Evolutionary conservation across 2,329 filamentous ascomycete species (phyloP).

Genomic region (Fusarium mexicanum): DNA sequence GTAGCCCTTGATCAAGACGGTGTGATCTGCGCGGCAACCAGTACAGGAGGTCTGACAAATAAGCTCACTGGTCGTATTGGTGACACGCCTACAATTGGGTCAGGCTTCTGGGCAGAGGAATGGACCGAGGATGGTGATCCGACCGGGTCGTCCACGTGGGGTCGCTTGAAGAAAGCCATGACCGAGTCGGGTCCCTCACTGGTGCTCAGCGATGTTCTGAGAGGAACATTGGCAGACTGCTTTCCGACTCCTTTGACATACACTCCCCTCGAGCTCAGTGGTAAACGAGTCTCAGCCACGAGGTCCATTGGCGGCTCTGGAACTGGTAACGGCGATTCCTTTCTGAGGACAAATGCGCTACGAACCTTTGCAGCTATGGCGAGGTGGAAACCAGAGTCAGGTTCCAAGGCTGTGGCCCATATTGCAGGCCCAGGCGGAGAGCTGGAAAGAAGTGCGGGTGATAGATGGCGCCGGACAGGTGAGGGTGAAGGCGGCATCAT

Average conservation of each 20-base stretch:
- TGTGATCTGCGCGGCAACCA: slow-evolving; percentile 74
- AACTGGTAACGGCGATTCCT: slow-evolving; percentile 90
- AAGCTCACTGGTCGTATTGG: slow-evolving; percentile 87
- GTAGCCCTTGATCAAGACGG: slow-evolving; percentile 83
- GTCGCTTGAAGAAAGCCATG: slow-evolving; percentile 18
- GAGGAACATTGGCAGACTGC: slow-evolving; percentile 66
- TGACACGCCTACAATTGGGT: slow-evolving; percentile 84
- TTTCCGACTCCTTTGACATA: slow-evolving; percentile 61
- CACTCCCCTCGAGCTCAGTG: slow-evolving; percentile 41
- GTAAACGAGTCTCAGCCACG: slow-evolving; percentile 27
- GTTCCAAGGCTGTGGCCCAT: slow-evolving; percentile 67
- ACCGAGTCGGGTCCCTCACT: slow-evolving; percentile 16
- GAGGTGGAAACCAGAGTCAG: slow-evolving; percentile 65
- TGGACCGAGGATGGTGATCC: slow-evolving; percentile 67
- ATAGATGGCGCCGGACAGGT: slow-evolving; percentile 76
- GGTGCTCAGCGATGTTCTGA: slow-evolving; percentile 51
- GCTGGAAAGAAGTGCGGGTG: slow-evolving; percentile 77
- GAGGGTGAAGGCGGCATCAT: slow-evolving; percentile 90
- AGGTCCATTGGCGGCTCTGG: slow-evolving; percentile 72
- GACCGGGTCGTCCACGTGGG: slow-evolving; percentile 32
- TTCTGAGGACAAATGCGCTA: slow-evolving; percentile 76
- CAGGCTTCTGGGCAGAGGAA: slow-evolving; percentile 90
- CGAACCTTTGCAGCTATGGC: slow-evolving; percentile 79
- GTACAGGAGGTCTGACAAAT: slow-evolving; percentile 84
- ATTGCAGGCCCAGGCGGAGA: slow-evolving; percentile 78